phyloP scores from a whole-genome alignment of 345 rosid species.

The Lenwebbia sp. region DNA sequence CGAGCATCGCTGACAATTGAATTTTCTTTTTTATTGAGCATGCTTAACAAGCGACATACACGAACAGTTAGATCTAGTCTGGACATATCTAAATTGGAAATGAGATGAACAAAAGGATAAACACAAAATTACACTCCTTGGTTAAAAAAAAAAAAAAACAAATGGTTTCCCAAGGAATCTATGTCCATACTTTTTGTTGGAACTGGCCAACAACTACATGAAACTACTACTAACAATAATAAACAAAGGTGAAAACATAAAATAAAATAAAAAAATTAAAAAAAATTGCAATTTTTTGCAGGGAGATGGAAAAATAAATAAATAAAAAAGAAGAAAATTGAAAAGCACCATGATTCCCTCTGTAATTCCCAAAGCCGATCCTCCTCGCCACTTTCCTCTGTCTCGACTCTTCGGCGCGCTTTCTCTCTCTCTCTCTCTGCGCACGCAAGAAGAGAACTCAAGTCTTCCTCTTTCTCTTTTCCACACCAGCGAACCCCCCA shows the following conservation, averaged over 20 bases:
- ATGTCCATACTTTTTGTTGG: background rate
- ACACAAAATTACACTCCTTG: background rate
- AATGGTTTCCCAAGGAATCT: background rate
- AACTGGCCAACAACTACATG: background rate
- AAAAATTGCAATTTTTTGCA: background rate
- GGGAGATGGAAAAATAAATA: background rate
- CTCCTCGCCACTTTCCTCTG: background rate
- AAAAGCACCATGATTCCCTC: constrained; percentile 19
- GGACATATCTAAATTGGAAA: accelerated
- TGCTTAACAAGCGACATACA: background rate
- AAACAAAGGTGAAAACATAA: background rate
- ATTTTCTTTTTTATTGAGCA: too few species aligned
- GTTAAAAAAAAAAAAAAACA: background rate
- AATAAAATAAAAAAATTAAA: background rate
- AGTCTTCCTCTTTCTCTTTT: background rate
- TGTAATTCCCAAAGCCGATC: constrained; percentile 49
- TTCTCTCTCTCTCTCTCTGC: background rate
- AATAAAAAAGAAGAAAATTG: background rate
- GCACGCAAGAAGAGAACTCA: background rate
- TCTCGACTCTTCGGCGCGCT: background rate
- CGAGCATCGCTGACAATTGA: background rate
- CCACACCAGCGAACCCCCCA: background rate
- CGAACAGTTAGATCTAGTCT: too few species aligned
- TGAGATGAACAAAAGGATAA: too few species aligned
- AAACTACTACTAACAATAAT: background rate